Evolutionary conservation across 2,329 filamentous ascomycete genomes (phyloP), one percentile per base, ranked within the genome.

Genomic region (Fusarium vanettenii): DNA sequence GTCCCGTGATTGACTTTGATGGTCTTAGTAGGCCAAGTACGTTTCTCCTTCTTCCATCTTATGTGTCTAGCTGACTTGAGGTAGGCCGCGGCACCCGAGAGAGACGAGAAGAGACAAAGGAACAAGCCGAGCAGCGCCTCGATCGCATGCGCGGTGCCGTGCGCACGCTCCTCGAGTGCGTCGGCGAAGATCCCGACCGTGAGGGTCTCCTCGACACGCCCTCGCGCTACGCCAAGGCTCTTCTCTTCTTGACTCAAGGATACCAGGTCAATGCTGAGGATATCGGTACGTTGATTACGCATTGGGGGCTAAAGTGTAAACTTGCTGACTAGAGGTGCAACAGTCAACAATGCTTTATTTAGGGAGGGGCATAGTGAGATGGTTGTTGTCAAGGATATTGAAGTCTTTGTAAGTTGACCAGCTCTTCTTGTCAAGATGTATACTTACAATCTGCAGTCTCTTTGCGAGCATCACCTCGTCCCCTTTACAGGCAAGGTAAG

Each of bases 361-460:
- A 93, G 98, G 79, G 97, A 98, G 83, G 95, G 96, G 72, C 96
- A 98, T 81, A 97, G 98, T 80, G 97, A 99, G 84, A 90, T 99
- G 86, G 95, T 99, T 33, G 98, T 98, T 79, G 95, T 99, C 69
- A 98, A 97, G 85, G 95, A 98, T 80, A 98, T 99, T 79, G 95
- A 98, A 81, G 91, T 98, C 14, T 97, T 74, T 5, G 71, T 73
- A 39, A 72, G 71, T 72, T 1, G 22, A 9, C 2, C 4, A 13
- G 8, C 48, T 35, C 35, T 60, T 43, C 48, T 61, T n/a, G 39
- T 6, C 16, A 14, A 16, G 5, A 6, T 7, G 4, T 1, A 2
- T 16, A 31, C 71, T 74, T 45, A 73, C 55, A 27, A 8, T 22
- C 10, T 14, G 1, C 1, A 95, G 84, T 96, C 93, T 74, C 87